phyloP scores from a whole-genome alignment of 2,329 filamentous ascomycete species.

The Paradendryphiella salina region DNA sequence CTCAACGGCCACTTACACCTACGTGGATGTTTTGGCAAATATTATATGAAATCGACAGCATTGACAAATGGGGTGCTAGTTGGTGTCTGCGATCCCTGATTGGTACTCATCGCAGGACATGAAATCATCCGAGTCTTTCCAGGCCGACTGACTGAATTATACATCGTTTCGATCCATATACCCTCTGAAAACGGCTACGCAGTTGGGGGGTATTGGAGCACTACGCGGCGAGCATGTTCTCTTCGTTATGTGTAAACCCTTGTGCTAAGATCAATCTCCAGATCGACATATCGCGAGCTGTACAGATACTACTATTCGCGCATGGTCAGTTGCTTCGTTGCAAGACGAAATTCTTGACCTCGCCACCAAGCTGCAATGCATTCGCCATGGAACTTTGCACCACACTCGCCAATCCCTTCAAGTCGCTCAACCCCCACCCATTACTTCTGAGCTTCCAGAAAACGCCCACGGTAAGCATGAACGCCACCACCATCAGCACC shows the following conservation, averaged over 20 bases:
- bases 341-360: conserved; percentile 6
- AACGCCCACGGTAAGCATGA: conserved; percentile 28
- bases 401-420: conserved; percentile 17
- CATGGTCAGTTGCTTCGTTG: background rate
- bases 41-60: too few relatives aligned
- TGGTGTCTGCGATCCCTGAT: too few relatives aligned
- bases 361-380: conserved; percentile 6
- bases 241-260: background rate
- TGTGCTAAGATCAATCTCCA: background rate
- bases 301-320: background rate
- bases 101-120: too few relatives aligned
- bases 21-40: too few relatives aligned
- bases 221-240: too few relatives aligned
- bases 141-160: too few relatives aligned
- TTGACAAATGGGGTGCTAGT: too few relatives aligned
- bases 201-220: too few relatives aligned
- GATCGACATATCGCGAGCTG: background rate
- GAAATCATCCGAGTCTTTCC: too few relatives aligned
- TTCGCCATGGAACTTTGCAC: conserved; percentile 16
- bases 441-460: conserved; percentile 31
- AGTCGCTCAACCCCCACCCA: conserved; percentile 29
- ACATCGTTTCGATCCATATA: too few relatives aligned
- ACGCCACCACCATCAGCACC: conserved; percentile 21
- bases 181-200: too few relatives aligned
- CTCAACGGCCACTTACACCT: too few relatives aligned